Percentiles rank a stretch among this genome's conserved stretches.
These are phyloP conservation scores for Acanthamoeba sp. DNA, from an alignment of 208 protist species.

Conservation along the genomic window DNA sequence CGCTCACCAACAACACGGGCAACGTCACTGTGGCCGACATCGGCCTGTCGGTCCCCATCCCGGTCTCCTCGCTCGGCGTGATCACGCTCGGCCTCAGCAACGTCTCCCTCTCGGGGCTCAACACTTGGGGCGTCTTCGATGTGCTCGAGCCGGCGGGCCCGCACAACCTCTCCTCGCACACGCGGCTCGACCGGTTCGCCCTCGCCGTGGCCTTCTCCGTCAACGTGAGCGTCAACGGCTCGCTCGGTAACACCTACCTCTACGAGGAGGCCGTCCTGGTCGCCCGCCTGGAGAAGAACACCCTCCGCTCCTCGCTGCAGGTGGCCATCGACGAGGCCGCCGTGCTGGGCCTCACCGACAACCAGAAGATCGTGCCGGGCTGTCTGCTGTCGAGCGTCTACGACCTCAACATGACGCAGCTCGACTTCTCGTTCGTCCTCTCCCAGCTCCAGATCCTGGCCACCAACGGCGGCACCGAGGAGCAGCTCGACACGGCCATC, in stretches of 20 bases:
- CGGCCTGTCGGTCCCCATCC: slow-evolving; percentile 27
- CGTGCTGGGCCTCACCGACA: not conserved
- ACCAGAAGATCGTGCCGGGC: slow-evolving; percentile 16
- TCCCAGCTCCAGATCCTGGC: not conserved
- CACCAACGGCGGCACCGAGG: slow-evolving; percentile 36
- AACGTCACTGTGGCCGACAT: not conserved
- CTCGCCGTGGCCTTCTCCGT: slow-evolving; percentile 54
- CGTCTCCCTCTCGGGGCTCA: slow-evolving; percentile 64
- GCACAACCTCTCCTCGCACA: slow-evolving; percentile 63
- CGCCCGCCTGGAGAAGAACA: not conserved
- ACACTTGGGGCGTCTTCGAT: slow-evolving; percentile 66
- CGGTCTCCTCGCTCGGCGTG: not conserved
- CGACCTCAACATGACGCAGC: slow-evolving; percentile 53
- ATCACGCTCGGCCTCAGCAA: not conserved
- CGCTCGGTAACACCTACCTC: slow-evolving; percentile 17
- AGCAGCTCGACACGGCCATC: slow-evolving; percentile 71
- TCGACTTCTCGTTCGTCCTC: slow-evolving; percentile 59
- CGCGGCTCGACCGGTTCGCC: not conserved
- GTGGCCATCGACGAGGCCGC: not conserved
- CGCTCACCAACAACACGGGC: slow-evolving; percentile 76
- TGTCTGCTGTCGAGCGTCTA: slow-evolving; percentile 32
- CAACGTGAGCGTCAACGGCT: slow-evolving; percentile 59
- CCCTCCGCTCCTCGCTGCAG: not conserved
- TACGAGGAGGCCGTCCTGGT: slow-evolving; percentile 60
- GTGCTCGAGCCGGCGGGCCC: slow-evolving; percentile 11